phyloP scores from a whole-genome alignment of 257 asterid species.

The Solanum okadae region DNA sequence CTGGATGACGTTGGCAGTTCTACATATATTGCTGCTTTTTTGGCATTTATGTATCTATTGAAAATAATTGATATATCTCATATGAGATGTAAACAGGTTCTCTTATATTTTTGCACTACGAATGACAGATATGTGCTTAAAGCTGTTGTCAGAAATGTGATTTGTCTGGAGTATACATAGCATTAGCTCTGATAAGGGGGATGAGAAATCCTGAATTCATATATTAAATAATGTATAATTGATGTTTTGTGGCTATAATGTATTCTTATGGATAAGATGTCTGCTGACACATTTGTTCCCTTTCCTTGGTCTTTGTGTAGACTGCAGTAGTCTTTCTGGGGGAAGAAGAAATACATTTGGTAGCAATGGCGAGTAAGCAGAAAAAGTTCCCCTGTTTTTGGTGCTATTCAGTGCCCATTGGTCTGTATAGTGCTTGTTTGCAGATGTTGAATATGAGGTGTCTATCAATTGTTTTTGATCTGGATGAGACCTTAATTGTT shows the following conservation, averaged over 20 bases:
- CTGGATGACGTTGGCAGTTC: not conserved
- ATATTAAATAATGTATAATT: not conserved
- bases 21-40: not conserved
- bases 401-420: constrained; percentile 80
- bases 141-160: not conserved
- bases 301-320: constrained; percentile 28
- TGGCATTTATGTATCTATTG: not conserved
- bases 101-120: not conserved
- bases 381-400: constrained; percentile 93
- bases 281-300: constrained; percentile 5
- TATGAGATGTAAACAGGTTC: not conserved
- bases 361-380: constrained; percentile 97
- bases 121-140: not conserved
- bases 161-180: not conserved
- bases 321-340: constrained; percentile 84
- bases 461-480: constrained; percentile 88
- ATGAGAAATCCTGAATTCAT: not conserved
- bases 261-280: not conserved
- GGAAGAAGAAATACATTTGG: constrained; percentile 81
- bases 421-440: constrained; percentile 57
- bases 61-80: not conserved
- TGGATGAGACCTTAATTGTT: constrained; percentile 94
- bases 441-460: constrained; percentile 85
- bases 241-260: not conserved
- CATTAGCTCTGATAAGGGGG: not conserved